A percentile compares a stretch with the other conserved stretches of the same genome.
Evolutionary conservation across 768 basidiomycete genomes (phyloP).

Genomic region (Russula foetens): DNA sequence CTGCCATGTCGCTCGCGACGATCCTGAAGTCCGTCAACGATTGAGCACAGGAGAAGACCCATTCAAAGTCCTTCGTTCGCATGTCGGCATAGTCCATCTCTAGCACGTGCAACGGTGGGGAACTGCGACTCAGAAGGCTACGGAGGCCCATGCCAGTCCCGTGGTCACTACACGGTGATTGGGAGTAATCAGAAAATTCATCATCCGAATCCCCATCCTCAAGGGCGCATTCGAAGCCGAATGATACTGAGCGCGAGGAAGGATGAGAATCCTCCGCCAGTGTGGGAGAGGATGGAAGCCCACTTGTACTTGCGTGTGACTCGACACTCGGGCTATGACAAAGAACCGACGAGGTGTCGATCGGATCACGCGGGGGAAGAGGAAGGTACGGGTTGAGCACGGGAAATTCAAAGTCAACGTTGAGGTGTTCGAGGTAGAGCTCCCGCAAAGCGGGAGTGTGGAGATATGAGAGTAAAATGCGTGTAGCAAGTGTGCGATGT

Average conservation of each 20-base stretch:
- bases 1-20: slow-evolving; percentile 75
- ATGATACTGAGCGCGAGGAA: not conserved
- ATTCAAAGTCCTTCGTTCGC: slow-evolving; percentile 74
- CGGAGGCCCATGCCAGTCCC: slow-evolving; percentile 78
- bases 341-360: not conserved
- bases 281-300: not conserved
- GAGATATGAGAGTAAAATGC: slow-evolving; percentile 57
- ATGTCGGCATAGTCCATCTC: slow-evolving; percentile 80
- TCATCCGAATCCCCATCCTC: slow-evolving; percentile 71
- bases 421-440: slow-evolving; percentile 58
- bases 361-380: slow-evolving; percentile 21
- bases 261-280: not conserved
- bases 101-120: slow-evolving; percentile 55
- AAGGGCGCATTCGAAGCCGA: slow-evolving; percentile 17
- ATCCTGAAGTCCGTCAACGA: slow-evolving; percentile 59
- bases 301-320: not conserved
- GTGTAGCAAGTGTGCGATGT: slow-evolving; percentile 51
- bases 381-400: slow-evolving; percentile 21
- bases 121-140: slow-evolving; percentile 48
- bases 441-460: slow-evolving; percentile 49
- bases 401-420: slow-evolving; percentile 43
- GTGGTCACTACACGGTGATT: slow-evolving; percentile 68
- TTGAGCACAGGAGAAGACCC: slow-evolving; percentile 50
- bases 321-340: not conserved
- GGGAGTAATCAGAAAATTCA: slow-evolving; percentile 66